Conservation (phyloP, 108 stramenopile genomes). For the Nitzschia sp. region DNA sequence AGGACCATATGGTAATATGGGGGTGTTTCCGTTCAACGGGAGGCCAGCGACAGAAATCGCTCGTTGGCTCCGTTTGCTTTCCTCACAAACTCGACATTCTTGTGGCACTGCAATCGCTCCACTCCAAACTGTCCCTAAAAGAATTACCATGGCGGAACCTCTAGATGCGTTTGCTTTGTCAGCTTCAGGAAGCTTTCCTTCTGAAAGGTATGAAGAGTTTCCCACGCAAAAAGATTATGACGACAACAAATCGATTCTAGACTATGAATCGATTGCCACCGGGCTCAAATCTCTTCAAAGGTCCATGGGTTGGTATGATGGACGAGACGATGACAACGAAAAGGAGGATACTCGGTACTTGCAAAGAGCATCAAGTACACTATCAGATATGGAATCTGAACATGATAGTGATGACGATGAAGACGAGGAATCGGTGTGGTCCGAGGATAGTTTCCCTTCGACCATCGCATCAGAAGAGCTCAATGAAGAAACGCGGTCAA, state of each 20-base stretch:
- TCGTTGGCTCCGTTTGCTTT: not conserved
- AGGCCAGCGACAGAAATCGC: not conserved
- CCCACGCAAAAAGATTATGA: not conserved
- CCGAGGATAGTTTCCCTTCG: no score
- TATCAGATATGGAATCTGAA: no score
- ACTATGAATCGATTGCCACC: not conserved
- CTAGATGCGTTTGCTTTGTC: not conserved
- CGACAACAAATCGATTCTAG: not conserved
- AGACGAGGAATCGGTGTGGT: no score
- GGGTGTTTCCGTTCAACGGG: conserved; percentile 14
- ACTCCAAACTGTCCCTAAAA: not conserved
- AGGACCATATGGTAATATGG: no score
- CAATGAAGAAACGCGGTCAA: no score
- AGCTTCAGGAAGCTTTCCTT: not conserved
- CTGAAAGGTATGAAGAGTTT: not conserved
- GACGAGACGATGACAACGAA: not conserved
- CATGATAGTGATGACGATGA: no score
- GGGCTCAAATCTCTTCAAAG: not conserved
- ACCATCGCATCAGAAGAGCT: no score
- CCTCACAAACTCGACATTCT: no score
- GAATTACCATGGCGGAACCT: not conserved
- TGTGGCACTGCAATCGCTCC: not conserved
- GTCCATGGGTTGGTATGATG: not conserved
- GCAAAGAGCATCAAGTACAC: no score
- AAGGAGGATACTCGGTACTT: not conserved